A percentile compares a stretch with the other conserved stretches of the same genome.
phyloP scores from a whole-genome alignment of 1,139 yeast genomes.

The Insectozyma bohioensis region DNA sequence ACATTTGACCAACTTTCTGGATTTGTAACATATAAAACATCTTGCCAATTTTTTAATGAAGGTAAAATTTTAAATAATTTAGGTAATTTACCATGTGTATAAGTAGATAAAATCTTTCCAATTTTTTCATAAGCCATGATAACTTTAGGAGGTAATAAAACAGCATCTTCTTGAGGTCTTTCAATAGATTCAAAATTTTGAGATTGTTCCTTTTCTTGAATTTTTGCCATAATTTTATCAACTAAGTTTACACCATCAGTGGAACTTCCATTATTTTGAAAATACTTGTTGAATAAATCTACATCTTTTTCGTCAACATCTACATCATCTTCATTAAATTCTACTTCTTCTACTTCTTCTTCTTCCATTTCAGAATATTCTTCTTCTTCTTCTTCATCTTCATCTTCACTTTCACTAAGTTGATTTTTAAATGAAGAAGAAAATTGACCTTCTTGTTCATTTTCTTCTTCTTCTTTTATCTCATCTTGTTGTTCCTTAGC shows the following conservation, averaged over 20 bases:
- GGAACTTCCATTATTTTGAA: slow-evolving; percentile 36
- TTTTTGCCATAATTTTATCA: slow-evolving; percentile 87
- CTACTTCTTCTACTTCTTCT: slow-evolving; percentile 47
- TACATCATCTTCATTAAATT: slow-evolving; percentile 50
- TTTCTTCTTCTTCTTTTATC: slow-evolving; percentile 61
- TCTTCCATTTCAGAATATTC: slow-evolving; percentile 40
- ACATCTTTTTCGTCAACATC: slow-evolving; percentile 72
- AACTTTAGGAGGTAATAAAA: slow-evolving; percentile 90
- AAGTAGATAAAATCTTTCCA: slow-evolving; percentile 83
- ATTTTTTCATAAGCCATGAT: slow-evolving; percentile 92
- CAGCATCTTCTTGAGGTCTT: slow-evolving; percentile 47
- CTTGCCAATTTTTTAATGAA: slow-evolving; percentile 91
- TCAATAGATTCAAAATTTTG: slow-evolving; percentile 19
- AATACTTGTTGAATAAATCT: slow-evolving; percentile 65
- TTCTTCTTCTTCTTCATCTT: slow-evolving; percentile 35
- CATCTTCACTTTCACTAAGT: too few species aligned
- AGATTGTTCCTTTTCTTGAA: slow-evolving; percentile 65
- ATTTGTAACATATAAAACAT: slow-evolving; percentile 85
- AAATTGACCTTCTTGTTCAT: slow-evolving; percentile 19
- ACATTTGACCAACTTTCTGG: slow-evolving; percentile 97
- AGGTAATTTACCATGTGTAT: slow-evolving; percentile 94
- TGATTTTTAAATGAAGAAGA: slow-evolving; percentile 24
- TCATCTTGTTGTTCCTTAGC: slow-evolving; percentile 95
- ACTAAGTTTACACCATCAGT: slow-evolving; percentile 62
- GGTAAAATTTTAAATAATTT: slow-evolving; percentile 94